A percentile compares a stretch with the other conserved stretches of the same genome.
phyloP scores from a whole-genome alignment of 805 yeast genomes.

The Millerago galiae region DNA sequence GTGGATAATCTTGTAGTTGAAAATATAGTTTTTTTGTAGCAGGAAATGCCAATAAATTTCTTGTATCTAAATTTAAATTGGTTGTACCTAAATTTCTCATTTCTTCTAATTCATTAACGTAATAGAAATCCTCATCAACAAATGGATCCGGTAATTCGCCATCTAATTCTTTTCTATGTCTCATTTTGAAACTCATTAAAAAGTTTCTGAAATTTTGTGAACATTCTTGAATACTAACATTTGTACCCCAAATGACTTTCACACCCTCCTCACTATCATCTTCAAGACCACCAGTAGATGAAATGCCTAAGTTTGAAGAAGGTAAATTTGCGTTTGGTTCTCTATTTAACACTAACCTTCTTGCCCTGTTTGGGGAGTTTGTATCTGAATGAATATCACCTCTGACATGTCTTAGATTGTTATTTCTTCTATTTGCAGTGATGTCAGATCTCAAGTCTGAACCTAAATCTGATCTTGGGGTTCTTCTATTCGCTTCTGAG shows the following conservation, averaged over 20 bases:
- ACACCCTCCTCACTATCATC: constrained; percentile 56
- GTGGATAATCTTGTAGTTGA: constrained; percentile 89
- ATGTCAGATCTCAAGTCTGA: constrained; percentile 41
- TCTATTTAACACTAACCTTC: constrained; percentile 52
- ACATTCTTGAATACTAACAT: constrained; percentile 87
- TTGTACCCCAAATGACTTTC: constrained; percentile 97
- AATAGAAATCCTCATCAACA: constrained; percentile 68
- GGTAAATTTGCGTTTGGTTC: constrained; percentile 17
- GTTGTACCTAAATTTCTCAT: constrained; percentile 77
- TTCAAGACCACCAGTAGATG: constrained; percentile 17
- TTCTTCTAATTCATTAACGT: constrained; percentile 63
- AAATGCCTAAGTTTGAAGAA: constrained; percentile 20
- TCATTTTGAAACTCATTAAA: constrained; percentile 74
- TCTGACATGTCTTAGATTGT: constrained; percentile 50
- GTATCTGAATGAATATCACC: constrained; percentile 71
- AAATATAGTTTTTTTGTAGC: constrained; percentile 73
- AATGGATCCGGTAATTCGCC: constrained; percentile 32
- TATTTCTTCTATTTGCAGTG: constrained; percentile 32
- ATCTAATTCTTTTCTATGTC: constrained; percentile 53
- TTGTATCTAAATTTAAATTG: constrained; percentile 78
- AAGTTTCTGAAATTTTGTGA: constrained; percentile 75
- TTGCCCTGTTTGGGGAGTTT: constrained; percentile 59
- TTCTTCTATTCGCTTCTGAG: constrained; percentile 20
- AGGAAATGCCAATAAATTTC: constrained; percentile 69
- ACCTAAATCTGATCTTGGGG: constrained; percentile 25